These are phyloP conservation scores for Akanthomyces lecanii DNA, from an alignment of 2,329 filamentous ascomycete species.

Conservation along the genomic window DNA sequence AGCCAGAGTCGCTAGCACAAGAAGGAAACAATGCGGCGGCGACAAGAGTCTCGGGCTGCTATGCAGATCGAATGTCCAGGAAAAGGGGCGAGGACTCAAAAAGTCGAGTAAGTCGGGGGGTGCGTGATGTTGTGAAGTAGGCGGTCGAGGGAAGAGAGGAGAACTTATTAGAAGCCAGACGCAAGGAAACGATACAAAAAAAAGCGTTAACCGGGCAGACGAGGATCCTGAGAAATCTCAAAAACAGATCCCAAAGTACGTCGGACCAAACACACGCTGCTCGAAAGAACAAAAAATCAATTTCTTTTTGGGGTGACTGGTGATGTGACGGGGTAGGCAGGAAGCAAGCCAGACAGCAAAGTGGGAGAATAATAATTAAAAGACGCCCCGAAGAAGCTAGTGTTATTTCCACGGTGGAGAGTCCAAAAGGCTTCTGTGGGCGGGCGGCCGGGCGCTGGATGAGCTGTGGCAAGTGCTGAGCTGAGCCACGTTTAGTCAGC, in stretches of 20 bases:
- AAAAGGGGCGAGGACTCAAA: constrained; percentile 9
- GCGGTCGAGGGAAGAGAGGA: constrained; percentile 22
- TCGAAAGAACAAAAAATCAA: constrained; percentile 16
- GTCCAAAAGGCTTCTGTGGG: neutral
- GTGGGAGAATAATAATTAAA: constrained; percentile 16
- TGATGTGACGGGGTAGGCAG: constrained; percentile 16
- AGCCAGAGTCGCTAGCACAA: constrained; percentile 1
- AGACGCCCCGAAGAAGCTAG: constrained; percentile 14
- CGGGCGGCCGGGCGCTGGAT: neutral
- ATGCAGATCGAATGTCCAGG: neutral
- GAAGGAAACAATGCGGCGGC: neutral
- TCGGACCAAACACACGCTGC: constrained; percentile 16
- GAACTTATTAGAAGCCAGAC: constrained; percentile 12
- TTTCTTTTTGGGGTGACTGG: constrained; percentile 8
- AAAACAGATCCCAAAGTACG: constrained; percentile 11
- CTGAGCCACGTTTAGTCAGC: neutral
- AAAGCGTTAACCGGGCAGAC: constrained; percentile 15
- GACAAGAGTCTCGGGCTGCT: neutral
- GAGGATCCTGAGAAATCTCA: constrained; percentile 12
- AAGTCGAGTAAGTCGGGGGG: constrained; percentile 4
- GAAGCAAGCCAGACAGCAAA: constrained; percentile 21
- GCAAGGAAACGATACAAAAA: constrained; percentile 17
- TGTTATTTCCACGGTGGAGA: constrained; percentile 14
- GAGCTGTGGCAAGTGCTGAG: neutral
- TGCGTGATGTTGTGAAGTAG: constrained; percentile 14